Evolutionary conservation across 495 filamentous ascomycete species (phyloP).

Genomic region (Hypoxylon lienhwacheense): DNA sequence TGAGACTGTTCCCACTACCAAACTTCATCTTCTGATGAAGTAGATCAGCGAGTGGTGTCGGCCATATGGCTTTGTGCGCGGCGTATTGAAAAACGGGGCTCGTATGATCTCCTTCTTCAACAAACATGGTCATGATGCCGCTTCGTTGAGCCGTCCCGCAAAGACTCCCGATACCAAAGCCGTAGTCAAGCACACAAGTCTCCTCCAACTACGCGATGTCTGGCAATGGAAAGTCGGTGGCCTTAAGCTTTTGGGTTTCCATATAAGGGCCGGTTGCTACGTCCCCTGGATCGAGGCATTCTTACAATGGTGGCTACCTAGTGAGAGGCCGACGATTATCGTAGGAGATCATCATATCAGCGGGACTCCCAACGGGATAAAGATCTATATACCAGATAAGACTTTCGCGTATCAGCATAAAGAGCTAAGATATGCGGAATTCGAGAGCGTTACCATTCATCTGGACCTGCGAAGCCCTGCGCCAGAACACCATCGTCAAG

Average conservation of each 20-base stretch:
- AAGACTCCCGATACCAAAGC: constrained; percentile 8
- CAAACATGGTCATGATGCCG: neutral
- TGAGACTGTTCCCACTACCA: constrained; percentile 3
- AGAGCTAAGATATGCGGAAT: too few species aligned
- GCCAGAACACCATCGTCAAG: constrained; percentile 18
- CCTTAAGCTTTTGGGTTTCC: constrained; percentile 2
- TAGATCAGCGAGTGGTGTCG: too few species aligned
- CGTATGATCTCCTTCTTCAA: too few species aligned
- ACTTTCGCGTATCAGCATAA: too few species aligned
- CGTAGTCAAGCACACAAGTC: neutral
- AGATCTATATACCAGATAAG: neutral
- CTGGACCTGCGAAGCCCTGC: neutral
- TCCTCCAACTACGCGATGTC: neutral
- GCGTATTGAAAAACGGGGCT: too few species aligned
- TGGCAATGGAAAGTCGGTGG: neutral
- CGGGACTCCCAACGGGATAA: neutral
- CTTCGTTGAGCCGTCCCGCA: neutral
- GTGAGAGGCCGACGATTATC: neutral
- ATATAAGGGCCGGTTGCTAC: neutral
- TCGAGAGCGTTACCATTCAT: too few species aligned
- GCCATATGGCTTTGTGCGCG: too few species aligned
- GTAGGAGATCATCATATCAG: neutral
- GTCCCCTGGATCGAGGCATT: constrained; percentile 21
- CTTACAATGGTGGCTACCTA: constrained; percentile 13
- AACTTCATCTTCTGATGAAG: neutral